Evolutionary conservation across 2,329 filamentous ascomycete species (phyloP), one percentile per base, ranked within the genome.

Genomic region (Cephalotrichum gorgonifer): DNA sequence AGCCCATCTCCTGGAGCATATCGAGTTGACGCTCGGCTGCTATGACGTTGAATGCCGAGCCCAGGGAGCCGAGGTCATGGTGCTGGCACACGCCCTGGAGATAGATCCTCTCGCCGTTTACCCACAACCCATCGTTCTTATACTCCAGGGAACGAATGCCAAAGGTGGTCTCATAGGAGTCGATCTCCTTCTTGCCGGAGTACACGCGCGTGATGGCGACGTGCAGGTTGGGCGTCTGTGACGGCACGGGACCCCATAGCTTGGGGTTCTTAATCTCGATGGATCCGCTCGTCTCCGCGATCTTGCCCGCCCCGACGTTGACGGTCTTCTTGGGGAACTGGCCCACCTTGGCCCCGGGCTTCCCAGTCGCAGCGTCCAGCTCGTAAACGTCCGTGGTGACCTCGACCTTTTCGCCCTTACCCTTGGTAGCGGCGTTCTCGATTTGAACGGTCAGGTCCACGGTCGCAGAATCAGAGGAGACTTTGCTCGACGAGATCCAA

Each of bases 71-170:
- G 1, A 72, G 63, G 52, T 76, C 73, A 53, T 75, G 72, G 54
- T 78, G 75, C 45, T 76, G 63, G 59, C 70, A 71, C 0, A 67
- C 64, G 7, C 75, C 74, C 42, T 73, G 67, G n/a, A 77, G 58
- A 11, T 60, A 60, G 2, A 76, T 57, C 1, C 56, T 55, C 53
- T 73, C 55, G 3, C 68, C 70, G 54, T 78, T 78, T 52, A 78
- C 58, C 0, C 64, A 43, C 0, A 78, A 51, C 0, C 73, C 73
- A 41, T 70, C 57, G 0, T 61, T 51, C 49, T 65, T 58, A 51
- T 70, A 74, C 0, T 55, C 56, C 2, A 76, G n/a, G 1, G 64
- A 55, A 3, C 74, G 71, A 45, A 78, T 69, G 30, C 74, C 74
- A 48, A 78, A 78, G 2, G 47, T 58, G 0, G 74, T 77, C 51